Percentiles rank a stretch among this genome's conserved stretches.
Evolutionary conservation across 2,329 filamentous ascomycete genomes (phyloP).

Genomic region (Zymoseptoria brevis): DNA sequence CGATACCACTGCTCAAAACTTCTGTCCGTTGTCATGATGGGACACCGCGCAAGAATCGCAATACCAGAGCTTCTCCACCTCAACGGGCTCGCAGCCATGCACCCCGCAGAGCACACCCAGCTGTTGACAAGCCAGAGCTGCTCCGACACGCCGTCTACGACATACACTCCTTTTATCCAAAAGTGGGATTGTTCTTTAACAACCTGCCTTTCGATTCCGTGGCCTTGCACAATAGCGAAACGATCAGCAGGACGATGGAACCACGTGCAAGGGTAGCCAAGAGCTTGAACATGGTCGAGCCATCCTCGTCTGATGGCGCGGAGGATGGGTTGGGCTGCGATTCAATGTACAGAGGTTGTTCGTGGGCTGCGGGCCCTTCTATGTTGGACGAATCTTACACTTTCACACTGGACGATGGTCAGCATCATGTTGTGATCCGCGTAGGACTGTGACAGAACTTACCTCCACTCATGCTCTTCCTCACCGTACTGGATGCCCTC

Average conservation of each 20-base stretch:
- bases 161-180: background rate
- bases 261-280: background rate
- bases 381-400: background rate
- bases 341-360: background rate
- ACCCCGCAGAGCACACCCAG: background rate
- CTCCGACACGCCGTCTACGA: background rate
- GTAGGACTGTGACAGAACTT: slow-evolving; percentile 3
- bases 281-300: background rate
- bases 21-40: background rate
- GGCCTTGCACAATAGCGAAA: background rate
- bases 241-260: background rate
- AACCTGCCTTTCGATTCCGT: background rate
- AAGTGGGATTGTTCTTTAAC: background rate
- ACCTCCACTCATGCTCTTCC: slow-evolving; percentile 82
- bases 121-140: background rate
- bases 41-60: background rate
- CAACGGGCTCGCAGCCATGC: background rate
- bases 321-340: background rate
- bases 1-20: background rate
- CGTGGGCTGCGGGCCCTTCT: background rate
- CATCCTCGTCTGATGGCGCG: background rate
- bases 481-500: slow-evolving; percentile 93
- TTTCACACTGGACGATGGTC: background rate
- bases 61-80: background rate
- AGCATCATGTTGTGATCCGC: background rate